phyloP scores from a whole-genome alignment of 139 green algal genomes.

The Coccomyxa sp. region DNA sequence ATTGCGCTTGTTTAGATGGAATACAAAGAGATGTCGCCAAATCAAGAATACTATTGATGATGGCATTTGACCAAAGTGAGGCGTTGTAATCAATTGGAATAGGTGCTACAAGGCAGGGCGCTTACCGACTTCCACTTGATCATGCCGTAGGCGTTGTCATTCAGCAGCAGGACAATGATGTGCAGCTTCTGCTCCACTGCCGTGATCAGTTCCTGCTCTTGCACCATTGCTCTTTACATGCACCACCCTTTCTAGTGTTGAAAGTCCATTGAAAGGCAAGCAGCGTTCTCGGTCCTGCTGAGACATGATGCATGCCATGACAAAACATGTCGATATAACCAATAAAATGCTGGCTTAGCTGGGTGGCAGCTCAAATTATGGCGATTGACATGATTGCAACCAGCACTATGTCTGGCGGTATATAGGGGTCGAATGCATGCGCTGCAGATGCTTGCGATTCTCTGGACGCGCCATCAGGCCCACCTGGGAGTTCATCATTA shows the following conservation, averaged over 20 bases:
- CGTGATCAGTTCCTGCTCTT: constrained; percentile 30
- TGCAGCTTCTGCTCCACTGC: constrained; percentile 30
- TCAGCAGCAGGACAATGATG: constrained; percentile 35
- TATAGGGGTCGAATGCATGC: background rate
- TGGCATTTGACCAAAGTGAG: too few relatives aligned
- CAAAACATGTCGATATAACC: too few relatives aligned
- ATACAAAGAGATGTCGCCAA: too few relatives aligned
- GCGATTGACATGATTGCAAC: too few relatives aligned
- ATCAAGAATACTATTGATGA: too few relatives aligned
- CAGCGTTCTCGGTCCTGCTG: background rate
- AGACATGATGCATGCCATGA: background rate
- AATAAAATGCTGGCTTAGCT: too few relatives aligned
- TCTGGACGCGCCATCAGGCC: background rate
- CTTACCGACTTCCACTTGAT: constrained; percentile 37
- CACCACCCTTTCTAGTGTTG: background rate
- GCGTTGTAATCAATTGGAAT: too few relatives aligned
- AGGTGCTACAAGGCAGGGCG: too few relatives aligned
- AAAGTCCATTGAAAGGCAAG: background rate
- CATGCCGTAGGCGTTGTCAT: constrained; percentile 42
- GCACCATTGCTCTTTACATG: background rate
- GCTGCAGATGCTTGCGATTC: background rate
- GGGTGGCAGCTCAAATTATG: too few relatives aligned
- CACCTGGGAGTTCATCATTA: constrained; percentile 37
- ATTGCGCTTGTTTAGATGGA: too few relatives aligned
- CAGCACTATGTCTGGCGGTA: too few relatives aligned